Base-by-base conservation (phyloP, 169 alveolate species). In the Plasmodium adleri region DNA sequence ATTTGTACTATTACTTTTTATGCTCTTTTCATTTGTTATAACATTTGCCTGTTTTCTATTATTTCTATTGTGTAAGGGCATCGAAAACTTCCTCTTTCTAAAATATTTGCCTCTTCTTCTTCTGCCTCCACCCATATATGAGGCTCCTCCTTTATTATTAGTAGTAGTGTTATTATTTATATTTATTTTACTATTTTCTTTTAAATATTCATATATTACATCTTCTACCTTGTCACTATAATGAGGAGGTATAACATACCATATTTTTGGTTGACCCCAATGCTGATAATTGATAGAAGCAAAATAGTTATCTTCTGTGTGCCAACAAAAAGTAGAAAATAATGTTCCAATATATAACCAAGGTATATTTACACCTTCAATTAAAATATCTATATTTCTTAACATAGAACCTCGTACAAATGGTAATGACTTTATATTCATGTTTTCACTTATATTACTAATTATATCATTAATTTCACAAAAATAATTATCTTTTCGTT, bases 301-400 rank as follows among this genome's bases (percentile, higher is more conserved):
- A 59, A 98, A 95, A 91, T 96, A 97, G 80, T 97, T 88, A 92
- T 98, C 99, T 88, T 98, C 99, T 20, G 98, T 97, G 90, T 98
- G 99, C 99, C 99, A 98, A 63, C 99, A 97, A 90, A 98, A 98
- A 78, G 97, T 93, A 10, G 99, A 95, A 66, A 97, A 95, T 94
- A 97, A 94, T 71, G 96, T 95, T 10, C 99, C 99, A 49, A 95
- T 89, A 80, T 98, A 97, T 26, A 97, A 88, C 95, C 98, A 98
- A 20, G 99, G 98, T 71, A 93, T 93, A 63, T 96, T 98, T 17
- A 98, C 98, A 50, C 99, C 99, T 15, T 97, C 96, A n/a, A 97
- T 95, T 7, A 91, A 88, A 1, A 75, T 72, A 72, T 94, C 94
- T 28, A 75, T 74, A 32, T 95, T 92, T 52, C 93, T 85, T 24